A percentile compares a stretch with the other conserved stretches of the same genome.
These are phyloP conservation scores for Echeveria elegans DNA, from an alignment of 164 flowering plant genomes.

Conservation along the genomic window DNA sequence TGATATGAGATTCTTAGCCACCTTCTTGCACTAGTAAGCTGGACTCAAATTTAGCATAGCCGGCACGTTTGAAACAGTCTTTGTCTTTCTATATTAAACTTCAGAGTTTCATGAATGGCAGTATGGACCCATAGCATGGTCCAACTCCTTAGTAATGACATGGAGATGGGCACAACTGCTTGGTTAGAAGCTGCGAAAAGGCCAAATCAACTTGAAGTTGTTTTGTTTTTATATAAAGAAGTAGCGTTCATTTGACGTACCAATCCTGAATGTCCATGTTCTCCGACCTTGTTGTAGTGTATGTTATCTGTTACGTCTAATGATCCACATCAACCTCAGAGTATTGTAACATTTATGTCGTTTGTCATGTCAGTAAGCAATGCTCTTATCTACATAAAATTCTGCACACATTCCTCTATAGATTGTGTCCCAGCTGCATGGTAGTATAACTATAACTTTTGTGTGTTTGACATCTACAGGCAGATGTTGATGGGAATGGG, in stretches of 20 bases:
- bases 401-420: neutral
- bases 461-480: conserved; percentile 32
- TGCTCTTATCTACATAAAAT: neutral
- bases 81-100: neutral
- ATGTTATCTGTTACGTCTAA: neutral
- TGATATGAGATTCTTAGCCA: neutral
- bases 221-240: neutral
- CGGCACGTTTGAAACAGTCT: neutral
- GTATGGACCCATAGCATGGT: neutral
- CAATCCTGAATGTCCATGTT: neutral
- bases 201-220: neutral
- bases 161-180: neutral
- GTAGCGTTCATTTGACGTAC: neutral
- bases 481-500: conserved; percentile 97
- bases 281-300: neutral
- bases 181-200: neutral
- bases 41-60: too few species aligned
- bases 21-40: too few species aligned
- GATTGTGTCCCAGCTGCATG: neutral
- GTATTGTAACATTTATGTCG: neutral
- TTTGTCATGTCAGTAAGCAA: neutral
- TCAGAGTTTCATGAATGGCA: neutral
- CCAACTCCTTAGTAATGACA: neutral
- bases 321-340: neutral
- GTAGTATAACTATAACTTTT: too few species aligned